These are phyloP conservation scores for Barnettozyma pratensis DNA, from an alignment of 805 yeast genomes.

Conservation along the genomic window DNA sequence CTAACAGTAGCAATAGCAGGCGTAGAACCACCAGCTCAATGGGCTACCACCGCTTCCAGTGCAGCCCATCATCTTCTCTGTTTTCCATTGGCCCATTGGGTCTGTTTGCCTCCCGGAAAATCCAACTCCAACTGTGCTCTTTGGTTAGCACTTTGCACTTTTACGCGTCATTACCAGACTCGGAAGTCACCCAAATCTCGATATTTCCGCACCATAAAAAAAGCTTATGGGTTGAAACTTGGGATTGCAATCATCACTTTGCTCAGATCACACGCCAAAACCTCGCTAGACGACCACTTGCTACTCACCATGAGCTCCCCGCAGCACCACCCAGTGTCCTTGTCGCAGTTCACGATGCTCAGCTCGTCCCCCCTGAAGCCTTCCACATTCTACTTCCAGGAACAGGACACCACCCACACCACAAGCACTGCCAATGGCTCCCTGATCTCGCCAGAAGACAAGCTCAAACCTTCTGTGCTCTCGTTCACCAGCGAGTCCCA, in stretches of 20 bases:
- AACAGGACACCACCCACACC: slow-evolving; percentile 2
- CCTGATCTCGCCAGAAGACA: slow-evolving; percentile 7
- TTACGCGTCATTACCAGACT: slow-evolving; percentile 10
- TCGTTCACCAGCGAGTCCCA: background rate
- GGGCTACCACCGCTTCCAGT: too few relatives aligned
- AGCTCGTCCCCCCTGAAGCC: slow-evolving; percentile 18
- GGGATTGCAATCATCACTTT: background rate
- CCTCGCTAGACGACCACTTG: background rate
- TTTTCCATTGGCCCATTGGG: too few relatives aligned
- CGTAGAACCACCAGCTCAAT: too few relatives aligned
- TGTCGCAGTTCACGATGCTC: slow-evolving; percentile 17
- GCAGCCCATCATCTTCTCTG: too few relatives aligned
- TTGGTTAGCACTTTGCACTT: background rate
- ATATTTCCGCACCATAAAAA: background rate
- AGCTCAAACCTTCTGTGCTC: slow-evolving; percentile 5
- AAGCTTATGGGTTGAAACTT: background rate
- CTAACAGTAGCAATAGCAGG: too few relatives aligned
- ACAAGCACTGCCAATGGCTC: background rate
- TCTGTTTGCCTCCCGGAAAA: too few relatives aligned
- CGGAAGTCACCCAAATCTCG: slow-evolving; percentile 8
- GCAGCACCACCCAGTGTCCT: slow-evolving; percentile 10
- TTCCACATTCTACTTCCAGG: slow-evolving; percentile 14
- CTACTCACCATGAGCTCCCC: slow-evolving; percentile 14
- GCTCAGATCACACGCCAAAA: background rate
- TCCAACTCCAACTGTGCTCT: too few relatives aligned